A percentile compares a stretch with the other conserved stretches of the same genome.
Conservation (phyloP, 2,329 filamentous ascomycete species). For the Herpotrichia juniperi region DNA sequence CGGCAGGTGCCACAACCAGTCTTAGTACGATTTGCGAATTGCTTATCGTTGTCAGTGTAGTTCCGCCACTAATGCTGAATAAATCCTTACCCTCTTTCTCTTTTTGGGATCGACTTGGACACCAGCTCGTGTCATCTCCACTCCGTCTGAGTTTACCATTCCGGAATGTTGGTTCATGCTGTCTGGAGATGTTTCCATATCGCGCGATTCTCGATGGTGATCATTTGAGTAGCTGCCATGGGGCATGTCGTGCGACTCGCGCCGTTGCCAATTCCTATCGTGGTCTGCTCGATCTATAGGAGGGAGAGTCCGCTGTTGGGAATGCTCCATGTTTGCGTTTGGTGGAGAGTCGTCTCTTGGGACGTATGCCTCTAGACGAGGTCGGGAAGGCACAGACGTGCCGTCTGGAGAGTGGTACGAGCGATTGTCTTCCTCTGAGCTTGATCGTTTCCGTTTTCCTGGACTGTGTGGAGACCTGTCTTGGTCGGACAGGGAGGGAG, state of each 20-base stretch:
- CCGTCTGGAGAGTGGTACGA: slow-evolving; percentile 44
- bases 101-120: slow-evolving; percentile 55
- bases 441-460: slow-evolving; percentile 71
- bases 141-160: slow-evolving; percentile 15
- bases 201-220: slow-evolving; percentile 32
- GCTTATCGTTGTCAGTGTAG: slow-evolving; percentile 44
- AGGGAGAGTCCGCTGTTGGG: slow-evolving; percentile 31
- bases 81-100: slow-evolving; percentile 51
- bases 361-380: slow-evolving; percentile 39
- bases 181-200: slow-evolving; percentile 20
- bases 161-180: slow-evolving; percentile 5
- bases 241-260: slow-evolving; percentile 29
- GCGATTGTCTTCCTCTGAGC: slow-evolving; percentile 55
- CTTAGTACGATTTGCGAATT: slow-evolving; percentile 95
- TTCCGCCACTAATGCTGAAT: not conserved
- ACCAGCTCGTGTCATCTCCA: slow-evolving; percentile 50
- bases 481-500: slow-evolving; percentile 25
- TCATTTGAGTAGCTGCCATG: slow-evolving; percentile 30
- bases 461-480: slow-evolving; percentile 33
- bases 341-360: slow-evolving; percentile 35
- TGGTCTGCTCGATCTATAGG: slow-evolving; percentile 32
- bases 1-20: slow-evolving; percentile 94
- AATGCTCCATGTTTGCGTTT: slow-evolving; percentile 28
- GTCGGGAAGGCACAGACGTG: slow-evolving; percentile 43
- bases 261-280: slow-evolving; percentile 35